Conservation (phyloP, 2,329 filamentous ascomycete species). For the Alternaria dauci region DNA sequence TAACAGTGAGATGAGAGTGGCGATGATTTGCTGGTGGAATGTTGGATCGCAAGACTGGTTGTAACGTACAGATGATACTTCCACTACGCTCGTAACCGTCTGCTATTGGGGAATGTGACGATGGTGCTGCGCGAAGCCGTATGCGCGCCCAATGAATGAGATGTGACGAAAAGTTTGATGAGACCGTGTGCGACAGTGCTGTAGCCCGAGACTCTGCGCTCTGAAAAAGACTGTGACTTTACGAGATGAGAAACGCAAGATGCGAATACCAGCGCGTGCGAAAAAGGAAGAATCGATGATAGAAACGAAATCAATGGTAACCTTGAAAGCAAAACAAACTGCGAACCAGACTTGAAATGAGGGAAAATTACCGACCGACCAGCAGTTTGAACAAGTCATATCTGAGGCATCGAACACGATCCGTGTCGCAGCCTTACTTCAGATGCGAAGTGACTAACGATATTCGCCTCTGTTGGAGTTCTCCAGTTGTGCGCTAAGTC, state of each 20-base stretch:
- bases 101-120: slow-evolving; percentile 11
- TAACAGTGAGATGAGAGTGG: background rate
- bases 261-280: background rate
- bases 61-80: background rate
- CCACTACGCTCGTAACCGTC: slow-evolving; percentile 16
- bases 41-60: slow-evolving; percentile 2
- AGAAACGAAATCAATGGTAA: background rate
- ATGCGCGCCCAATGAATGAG: slow-evolving; percentile 12
- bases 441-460: background rate
- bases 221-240: background rate
- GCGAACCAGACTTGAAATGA: background rate
- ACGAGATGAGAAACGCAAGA: background rate
- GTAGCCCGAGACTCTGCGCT: background rate
- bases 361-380: background rate
- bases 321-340: background rate
- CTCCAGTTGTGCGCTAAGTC: slow-evolving; percentile 11
- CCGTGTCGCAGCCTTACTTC: slow-evolving; percentile 9
- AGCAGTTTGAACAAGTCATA: background rate
- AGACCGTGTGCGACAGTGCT: slow-evolving; percentile 12
- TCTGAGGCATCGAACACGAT: slow-evolving; percentile 6
- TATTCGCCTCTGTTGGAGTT: slow-evolving; percentile 7
- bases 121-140: slow-evolving; percentile 11
- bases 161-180: slow-evolving; percentile 5
- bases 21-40: background rate
- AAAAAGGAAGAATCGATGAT: background rate